Conservation (phyloP, 2,329 filamentous ascomycete species). For the Colletotrichum lini region DNA sequence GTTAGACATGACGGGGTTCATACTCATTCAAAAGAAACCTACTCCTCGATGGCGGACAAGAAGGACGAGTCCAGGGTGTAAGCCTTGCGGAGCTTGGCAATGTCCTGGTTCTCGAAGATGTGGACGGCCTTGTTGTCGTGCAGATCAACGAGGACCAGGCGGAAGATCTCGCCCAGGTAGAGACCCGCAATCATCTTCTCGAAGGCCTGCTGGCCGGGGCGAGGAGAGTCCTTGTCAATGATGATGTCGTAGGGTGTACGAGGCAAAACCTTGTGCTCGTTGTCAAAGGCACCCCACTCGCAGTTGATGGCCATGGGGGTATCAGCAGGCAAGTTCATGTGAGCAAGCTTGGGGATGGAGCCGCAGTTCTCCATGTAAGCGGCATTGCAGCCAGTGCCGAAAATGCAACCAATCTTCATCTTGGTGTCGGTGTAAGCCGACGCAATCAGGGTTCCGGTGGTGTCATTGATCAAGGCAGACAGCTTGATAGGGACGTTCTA, state of each 20-base stretch:
- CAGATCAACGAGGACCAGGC: slow-evolving; percentile 86
- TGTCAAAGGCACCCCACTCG: slow-evolving; percentile 97
- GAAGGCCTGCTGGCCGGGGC: slow-evolving; percentile 93
- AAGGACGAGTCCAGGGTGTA: slow-evolving; percentile 96
- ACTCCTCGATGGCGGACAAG: slow-evolving; percentile 92
- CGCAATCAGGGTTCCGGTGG: slow-evolving; percentile 95
- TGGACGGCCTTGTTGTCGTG: slow-evolving; percentile 82
- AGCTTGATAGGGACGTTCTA: slow-evolving; percentile 93
- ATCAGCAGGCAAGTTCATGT: slow-evolving; percentile 89
- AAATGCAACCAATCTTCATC: slow-evolving; percentile 98
- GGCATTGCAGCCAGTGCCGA: slow-evolving; percentile 97
- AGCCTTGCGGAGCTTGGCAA: slow-evolving; percentile 83
- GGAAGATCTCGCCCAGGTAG: slow-evolving; percentile 95
- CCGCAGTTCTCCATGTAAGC: slow-evolving; percentile 97
- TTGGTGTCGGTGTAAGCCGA: slow-evolving; percentile 95
- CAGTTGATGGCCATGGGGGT: slow-evolving; percentile 96
- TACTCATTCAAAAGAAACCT: slow-evolving; percentile 51
- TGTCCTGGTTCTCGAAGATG: slow-evolving; percentile 89
- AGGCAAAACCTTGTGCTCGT: slow-evolving; percentile 90
- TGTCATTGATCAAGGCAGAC: slow-evolving; percentile 96
- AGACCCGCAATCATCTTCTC: slow-evolving; percentile 98
- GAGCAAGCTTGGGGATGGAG: slow-evolving; percentile 91
- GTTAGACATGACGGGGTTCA: slow-evolving; percentile 37
- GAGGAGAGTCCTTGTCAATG: slow-evolving; percentile 92
- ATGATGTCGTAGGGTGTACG: slow-evolving; percentile 87